Base-by-base conservation (phyloP, 768 basidiomycete genomes). In the Lyophyllum atratum region DNA sequence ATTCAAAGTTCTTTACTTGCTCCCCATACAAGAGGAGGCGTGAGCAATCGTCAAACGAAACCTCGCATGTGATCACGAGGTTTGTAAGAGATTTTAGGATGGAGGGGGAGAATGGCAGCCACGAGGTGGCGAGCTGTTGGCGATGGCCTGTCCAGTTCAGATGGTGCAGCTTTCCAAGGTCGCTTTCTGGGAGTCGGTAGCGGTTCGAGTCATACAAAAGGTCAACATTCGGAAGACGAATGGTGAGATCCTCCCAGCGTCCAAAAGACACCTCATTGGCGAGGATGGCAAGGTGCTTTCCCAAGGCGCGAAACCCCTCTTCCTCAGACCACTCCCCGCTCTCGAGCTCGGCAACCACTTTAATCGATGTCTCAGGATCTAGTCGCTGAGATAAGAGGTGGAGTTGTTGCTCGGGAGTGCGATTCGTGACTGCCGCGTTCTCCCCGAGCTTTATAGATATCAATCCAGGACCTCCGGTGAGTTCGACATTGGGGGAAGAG, bases 31-130 rank as follows among this genome's bases (percentile, higher is more conserved):
- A 25, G 1, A 53, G 42, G 8, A 53, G 39, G 17, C 21, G 28
- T 12, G 28, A 44, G 52, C 52, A 53, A 34, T 53, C 52, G 3
- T 31, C 19, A 15, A 45, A 2, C 3, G 52, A 31, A 15, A 53
- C 21, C 12, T 44, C 31, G 42, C 42, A 53, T 29, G 26, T 31
- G 29, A 53, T 31, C 15, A 45, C 40, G 10, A 53, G 52, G 6
- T 5, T 59, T n/a, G 58, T 45, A n/a, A 59, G 53, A 2, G 40
- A 39, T 6, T 2, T 3, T 19, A 59, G 58, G 19, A 54, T 47
- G 21, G 47, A 34, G 17, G 52, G 53, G 9, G 52, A 34, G n/a
- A 59, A 54, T 25, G 58, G 58, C 14, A 59, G 25, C 58, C 58
- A 59, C 21, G 58, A 59, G 11, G 28, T n/a, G 11, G 48, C 11